Conservation (phyloP, 2,329 filamentous ascomycete species). For the Beauveria sp. region DNA sequence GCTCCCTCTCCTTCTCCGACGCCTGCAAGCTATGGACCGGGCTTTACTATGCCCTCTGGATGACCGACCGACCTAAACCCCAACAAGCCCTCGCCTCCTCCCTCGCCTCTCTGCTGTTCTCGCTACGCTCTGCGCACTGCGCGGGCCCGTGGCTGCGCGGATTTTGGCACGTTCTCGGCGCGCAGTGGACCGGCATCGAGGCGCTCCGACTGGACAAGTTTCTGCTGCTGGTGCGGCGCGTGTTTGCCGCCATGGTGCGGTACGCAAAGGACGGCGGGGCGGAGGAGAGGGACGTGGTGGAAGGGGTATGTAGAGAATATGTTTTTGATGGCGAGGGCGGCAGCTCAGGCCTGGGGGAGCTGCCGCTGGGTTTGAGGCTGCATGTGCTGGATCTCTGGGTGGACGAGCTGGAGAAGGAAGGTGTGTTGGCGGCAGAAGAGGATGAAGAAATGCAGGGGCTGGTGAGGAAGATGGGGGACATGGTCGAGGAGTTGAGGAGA, state of each 20-base stretch:
- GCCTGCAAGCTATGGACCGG: constrained; percentile 90
- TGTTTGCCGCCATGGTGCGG: constrained; percentile 63
- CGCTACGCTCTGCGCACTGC: constrained; percentile 37
- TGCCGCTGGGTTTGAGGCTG: constrained; percentile 77
- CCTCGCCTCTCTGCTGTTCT: constrained; percentile 60
- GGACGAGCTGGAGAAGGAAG: constrained; percentile 74
- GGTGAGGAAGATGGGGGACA: constrained; percentile 42
- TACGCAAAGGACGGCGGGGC: constrained; percentile 28
- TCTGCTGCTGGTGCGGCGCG: constrained; percentile 71
- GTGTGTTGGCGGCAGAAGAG: constrained; percentile 38
- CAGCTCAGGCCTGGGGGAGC: constrained; percentile 37
- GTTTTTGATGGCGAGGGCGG: constrained; percentile 28
- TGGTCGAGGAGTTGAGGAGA: constrained; percentile 49
- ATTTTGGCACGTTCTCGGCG: constrained; percentile 64
- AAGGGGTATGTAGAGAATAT: constrained; percentile 20
- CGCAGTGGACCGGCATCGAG: constrained; percentile 68
- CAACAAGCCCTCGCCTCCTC: constrained; percentile 78
- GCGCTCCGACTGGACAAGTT: constrained; percentile 87
- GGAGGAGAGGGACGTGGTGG: constrained; percentile 20
- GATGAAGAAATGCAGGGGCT: constrained; percentile 33
- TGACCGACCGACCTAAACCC: constrained; percentile 81
- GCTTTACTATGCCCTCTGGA: constrained; percentile 88
- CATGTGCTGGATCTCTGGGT: constrained; percentile 88
- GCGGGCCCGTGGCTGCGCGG: constrained; percentile 47
- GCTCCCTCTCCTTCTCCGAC: constrained; percentile 57